Evolutionary conservation across 106 monocot species (phyloP).

Genomic region (Iris macrosiphon): DNA sequence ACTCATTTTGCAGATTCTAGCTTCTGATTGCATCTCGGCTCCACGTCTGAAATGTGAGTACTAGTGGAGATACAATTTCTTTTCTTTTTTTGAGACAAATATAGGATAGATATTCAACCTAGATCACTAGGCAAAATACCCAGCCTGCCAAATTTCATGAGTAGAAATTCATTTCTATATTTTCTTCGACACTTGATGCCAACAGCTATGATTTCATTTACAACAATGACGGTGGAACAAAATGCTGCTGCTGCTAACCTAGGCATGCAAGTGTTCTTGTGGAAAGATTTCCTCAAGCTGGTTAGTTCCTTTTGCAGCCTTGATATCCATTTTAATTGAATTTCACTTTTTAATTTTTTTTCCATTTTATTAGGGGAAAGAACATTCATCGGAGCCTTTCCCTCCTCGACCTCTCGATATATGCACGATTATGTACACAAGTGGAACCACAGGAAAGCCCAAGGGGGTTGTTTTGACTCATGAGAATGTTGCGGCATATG

Average conservation of each 20-base stretch:
- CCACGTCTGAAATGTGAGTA: slow-evolving; percentile 52
- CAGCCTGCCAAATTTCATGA: too few relatives aligned
- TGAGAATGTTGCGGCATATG: slow-evolving; percentile 55
- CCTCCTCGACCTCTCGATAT: slow-evolving; percentile 62
- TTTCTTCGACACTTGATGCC: slow-evolving; percentile 1
- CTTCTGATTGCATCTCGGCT: slow-evolving; percentile 30
- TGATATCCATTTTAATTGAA: too few relatives aligned
- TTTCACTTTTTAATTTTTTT: too few relatives aligned
- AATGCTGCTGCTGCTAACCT: slow-evolving; percentile 18
- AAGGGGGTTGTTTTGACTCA: slow-evolving; percentile 87
- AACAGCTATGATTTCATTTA: slow-evolving; percentile 66
- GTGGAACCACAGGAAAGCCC: slow-evolving; percentile 87
- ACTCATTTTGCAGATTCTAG: slow-evolving; percentile 40
- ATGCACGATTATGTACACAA: slow-evolving; percentile 97
- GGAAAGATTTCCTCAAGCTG: slow-evolving; percentile 67
- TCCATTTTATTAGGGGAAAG: slow-evolving; percentile 56
- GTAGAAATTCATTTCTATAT: neutral
- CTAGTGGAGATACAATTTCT: too few relatives aligned
- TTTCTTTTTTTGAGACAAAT: too few relatives aligned
- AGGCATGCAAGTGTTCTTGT: slow-evolving; percentile 64
- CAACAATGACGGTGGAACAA: slow-evolving; percentile 35
- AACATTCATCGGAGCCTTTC: slow-evolving; percentile 36
- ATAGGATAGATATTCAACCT: too few relatives aligned
- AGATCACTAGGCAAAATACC: too few relatives aligned
- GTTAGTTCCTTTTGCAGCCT: slow-evolving; percentile 45